phyloP scores from a whole-genome alignment of 2,329 filamentous ascomycete species.

The Aspergillus felis region DNA sequence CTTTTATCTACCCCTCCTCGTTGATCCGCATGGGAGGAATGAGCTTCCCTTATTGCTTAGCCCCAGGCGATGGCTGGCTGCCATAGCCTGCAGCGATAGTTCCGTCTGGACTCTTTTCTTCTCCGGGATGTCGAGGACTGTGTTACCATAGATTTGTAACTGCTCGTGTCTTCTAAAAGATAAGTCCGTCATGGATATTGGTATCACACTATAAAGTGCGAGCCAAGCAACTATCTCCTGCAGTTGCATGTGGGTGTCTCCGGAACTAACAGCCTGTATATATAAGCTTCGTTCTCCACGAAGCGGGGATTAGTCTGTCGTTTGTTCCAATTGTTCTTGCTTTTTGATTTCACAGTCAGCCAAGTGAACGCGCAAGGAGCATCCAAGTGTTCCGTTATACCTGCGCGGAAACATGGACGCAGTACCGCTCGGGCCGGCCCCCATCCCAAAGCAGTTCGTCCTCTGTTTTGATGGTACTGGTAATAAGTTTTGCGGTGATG shows the following conservation, averaged over 20 bases:
- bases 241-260: slow-evolving; percentile 5
- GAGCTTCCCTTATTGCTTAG: background rate
- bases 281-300: slow-evolving; percentile 2
- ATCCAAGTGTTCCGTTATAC: background rate
- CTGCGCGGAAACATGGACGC: slow-evolving; percentile 3
- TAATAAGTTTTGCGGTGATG: slow-evolving; percentile 42
- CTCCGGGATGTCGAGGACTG: background rate
- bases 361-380: background rate
- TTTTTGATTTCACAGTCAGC: background rate
- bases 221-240: background rate
- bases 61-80: background rate
- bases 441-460: slow-evolving; percentile 35
- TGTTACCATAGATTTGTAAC: background rate
- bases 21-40: background rate
- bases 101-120: background rate
- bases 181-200: background rate
- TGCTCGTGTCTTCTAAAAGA: background rate
- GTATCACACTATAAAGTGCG: background rate
- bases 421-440: slow-evolving; percentile 16
- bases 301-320: background rate
- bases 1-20: no score
- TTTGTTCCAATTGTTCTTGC: background rate
- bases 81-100: background rate
- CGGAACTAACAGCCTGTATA: background rate
- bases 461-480: slow-evolving; percentile 45